Conservation (phyloP, 2,329 filamentous ascomycete species). For the Chaetomiaceae sp. region DNA sequence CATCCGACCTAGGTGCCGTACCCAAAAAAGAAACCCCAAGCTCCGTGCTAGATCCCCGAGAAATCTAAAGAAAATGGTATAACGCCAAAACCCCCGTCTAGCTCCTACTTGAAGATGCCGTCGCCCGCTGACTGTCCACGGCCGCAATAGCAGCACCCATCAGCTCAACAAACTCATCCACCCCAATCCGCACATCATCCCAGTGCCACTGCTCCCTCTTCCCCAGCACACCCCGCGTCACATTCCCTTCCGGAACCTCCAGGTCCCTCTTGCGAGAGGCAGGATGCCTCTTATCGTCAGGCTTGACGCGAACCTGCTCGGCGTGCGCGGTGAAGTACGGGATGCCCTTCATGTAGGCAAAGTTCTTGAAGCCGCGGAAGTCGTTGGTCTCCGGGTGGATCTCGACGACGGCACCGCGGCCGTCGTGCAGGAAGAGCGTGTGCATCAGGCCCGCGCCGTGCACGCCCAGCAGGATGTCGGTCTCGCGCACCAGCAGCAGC, state of each 20-base stretch:
- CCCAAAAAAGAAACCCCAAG: too few relatives aligned
- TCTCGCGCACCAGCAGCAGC: slow-evolving; percentile 31
- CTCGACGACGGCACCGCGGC: slow-evolving; percentile 36
- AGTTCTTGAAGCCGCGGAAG: slow-evolving; percentile 38
- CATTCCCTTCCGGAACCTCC: too few relatives aligned
- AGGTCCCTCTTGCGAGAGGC: too few relatives aligned
- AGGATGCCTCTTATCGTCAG: not conserved
- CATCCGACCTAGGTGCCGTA: too few relatives aligned
- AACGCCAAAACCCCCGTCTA: too few relatives aligned
- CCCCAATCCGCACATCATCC: not conserved
- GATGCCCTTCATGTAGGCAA: slow-evolving; percentile 35
- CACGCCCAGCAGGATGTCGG: slow-evolving; percentile 40
- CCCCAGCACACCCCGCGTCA: not conserved
- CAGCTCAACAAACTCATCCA: not conserved
- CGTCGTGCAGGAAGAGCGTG: slow-evolving; percentile 35
- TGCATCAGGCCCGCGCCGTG: slow-evolving; percentile 43
- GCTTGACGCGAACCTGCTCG: too few relatives aligned
- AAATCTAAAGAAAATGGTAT: too few relatives aligned
- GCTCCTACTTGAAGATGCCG: too few relatives aligned
- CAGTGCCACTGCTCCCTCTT: not conserved
- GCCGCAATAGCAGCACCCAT: not conserved
- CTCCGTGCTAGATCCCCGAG: too few relatives aligned
- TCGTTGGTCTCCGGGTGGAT: slow-evolving; percentile 35
- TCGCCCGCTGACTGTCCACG: too few relatives aligned
- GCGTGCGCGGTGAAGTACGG: slow-evolving; percentile 37